Conservation (phyloP, 129 eudicot species). For the Ambrosia trifida region DNA sequence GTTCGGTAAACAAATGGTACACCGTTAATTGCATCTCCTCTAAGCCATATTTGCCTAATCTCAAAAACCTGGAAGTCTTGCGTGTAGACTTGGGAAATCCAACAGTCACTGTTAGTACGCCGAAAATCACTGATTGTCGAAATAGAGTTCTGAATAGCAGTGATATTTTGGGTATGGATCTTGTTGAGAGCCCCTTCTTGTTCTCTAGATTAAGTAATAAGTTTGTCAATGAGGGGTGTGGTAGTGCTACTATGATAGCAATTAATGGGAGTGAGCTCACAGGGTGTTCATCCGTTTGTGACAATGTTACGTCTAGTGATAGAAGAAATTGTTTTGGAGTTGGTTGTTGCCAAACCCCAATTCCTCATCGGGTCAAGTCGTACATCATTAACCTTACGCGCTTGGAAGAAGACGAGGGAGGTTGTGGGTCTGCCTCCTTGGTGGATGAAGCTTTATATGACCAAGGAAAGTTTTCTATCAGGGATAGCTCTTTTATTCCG, state of each 20-base stretch:
- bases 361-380: background rate
- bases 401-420: too few species aligned
- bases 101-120: conserved; percentile 10
- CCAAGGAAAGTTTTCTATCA: background rate
- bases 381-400: background rate
- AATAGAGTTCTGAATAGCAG: background rate
- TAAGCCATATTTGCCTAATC: conserved; percentile 15
- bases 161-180: background rate
- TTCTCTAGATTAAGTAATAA: background rate
- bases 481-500: background rate
- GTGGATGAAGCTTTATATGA: background rate
- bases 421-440: too few species aligned
- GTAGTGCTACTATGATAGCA: too few species aligned
- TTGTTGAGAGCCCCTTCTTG: conserved; percentile 18
- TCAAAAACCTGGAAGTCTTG: conserved; percentile 9
- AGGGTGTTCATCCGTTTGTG: too few species aligned
- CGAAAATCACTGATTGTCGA: conserved; percentile 17
- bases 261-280: too few species aligned
- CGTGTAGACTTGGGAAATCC: conserved; percentile 5
- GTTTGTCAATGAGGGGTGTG: background rate
- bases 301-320: too few species aligned
- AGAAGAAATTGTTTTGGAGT: too few species aligned
- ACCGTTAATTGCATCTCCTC: conserved; percentile 22
- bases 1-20: conserved; percentile 23
- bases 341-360: too few species aligned